A percentile compares a stretch with the other conserved stretches of the same genome.
Evolutionary conservation across 129 eudicot species (phyloP).

Genomic region (Gnaphalium uliginosum): DNA sequence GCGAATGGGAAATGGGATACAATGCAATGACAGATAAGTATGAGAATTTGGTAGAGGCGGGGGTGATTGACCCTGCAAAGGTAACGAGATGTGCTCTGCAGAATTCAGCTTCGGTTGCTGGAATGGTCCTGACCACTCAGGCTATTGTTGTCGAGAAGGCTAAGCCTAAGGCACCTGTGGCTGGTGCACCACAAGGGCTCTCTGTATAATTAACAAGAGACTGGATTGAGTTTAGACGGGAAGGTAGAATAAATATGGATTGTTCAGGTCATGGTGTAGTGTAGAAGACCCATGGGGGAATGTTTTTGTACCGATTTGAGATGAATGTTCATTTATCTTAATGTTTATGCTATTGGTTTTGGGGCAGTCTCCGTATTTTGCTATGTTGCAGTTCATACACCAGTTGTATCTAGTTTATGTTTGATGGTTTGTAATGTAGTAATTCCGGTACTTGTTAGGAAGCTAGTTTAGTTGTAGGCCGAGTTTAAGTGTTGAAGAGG

Average conservation of each 20-base stretch:
- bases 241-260: slow-evolving; percentile 7
- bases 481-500: no score
- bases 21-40: slow-evolving; percentile 86
- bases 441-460: no score
- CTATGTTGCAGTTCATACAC: neutral
- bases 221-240: neutral
- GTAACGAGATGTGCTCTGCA: slow-evolving; percentile 89
- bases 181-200: slow-evolving; percentile 59
- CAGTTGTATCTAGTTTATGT: neutral
- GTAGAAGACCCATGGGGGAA: slow-evolving; percentile 6
- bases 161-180: slow-evolving; percentile 55
- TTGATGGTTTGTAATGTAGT: no score
- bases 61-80: slow-evolving; percentile 96
- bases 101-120: slow-evolving; percentile 94
- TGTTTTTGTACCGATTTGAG: slow-evolving; percentile 27
- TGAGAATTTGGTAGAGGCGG: slow-evolving; percentile 79
- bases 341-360: neutral
- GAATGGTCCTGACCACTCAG: slow-evolving; percentile 96
- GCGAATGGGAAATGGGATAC: slow-evolving; percentile 93
- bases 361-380: neutral
- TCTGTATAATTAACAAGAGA: slow-evolving; percentile 35
- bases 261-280: neutral
- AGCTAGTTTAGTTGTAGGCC: no score
- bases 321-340: neutral
- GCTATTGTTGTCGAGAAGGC: slow-evolving; percentile 95